Base-by-base conservation (phyloP, 805 yeast genomes). In the Spathaspora arborariae region DNA sequence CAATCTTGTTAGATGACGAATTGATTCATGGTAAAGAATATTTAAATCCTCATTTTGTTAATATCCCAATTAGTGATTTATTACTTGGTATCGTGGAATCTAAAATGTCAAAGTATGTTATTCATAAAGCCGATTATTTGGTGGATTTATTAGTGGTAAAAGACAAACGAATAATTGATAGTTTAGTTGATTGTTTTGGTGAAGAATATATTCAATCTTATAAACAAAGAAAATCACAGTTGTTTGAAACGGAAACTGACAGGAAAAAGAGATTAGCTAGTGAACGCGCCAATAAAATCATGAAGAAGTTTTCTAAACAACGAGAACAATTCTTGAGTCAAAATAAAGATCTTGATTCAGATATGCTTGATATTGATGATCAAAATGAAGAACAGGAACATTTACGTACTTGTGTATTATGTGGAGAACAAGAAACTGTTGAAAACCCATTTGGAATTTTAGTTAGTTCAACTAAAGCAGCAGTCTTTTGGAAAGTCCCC, bases 231-330 rank as follows among this genome's bases (percentile, higher is more conserved):
- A 77, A 76, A 49, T 57, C 58, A 2, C 60, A 58, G 2, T 45
- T 48, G 6, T 57, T 68, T 35, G 88, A 82, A 58, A 75, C 82
- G 6, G 82, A 79, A 48, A 56, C 70, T 30, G 88, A 82, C 35
- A 74, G 76, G 41, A 74, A 71, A 47, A 81, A 74, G 59, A 64
- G 83, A 49, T 45, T 77, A n/a, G 87, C 88, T 2, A 74, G 80
- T 47, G 76, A 78, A 50, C 73, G 88, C 45, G 85, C 81, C 56
- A 77, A 76, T 38, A 83, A 76, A 54, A 73, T 85, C 8, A 58
- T 84, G 72, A 76, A 74, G 21, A 83, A 78, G 56, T 80, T 86
- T 72, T 78, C 79, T 19, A 82, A 74, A 47, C 82, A 78, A 52
- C 68, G 80, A 45, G 59, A 64, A 20, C 60, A 64, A 38, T 80